Evolutionary conservation across 2,329 filamentous ascomycete species (phyloP), one percentile per base, ranked within the genome.

Genomic region (Chrysoporthe deuterocubensis): DNA sequence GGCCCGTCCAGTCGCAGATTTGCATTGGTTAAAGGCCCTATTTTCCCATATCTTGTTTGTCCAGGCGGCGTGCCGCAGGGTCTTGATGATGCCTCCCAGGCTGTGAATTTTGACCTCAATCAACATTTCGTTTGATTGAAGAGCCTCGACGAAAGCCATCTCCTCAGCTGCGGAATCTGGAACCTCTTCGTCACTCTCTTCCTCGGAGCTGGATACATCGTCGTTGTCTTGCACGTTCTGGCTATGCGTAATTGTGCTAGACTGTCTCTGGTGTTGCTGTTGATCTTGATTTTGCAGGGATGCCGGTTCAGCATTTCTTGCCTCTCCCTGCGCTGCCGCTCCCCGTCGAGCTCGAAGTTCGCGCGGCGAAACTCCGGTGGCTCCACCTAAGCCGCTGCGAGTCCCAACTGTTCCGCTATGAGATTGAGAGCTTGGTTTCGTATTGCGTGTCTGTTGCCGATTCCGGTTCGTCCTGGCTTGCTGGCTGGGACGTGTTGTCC

Each of bases 31-130:
- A 14, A 63, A 44, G 26, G 26, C 34, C 32, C 44, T 14, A 4
- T 44, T 9, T 52, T 63, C 32, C 58, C 64, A 43, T 21, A 50
- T 58, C 34, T 52, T 62, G 40, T 54, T 32, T 18, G 68, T 65
- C 68, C 68, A 69, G 2, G 68, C 68, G 21, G 40, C 34, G 46
- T 65, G 62, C 26, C 18, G 26, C 58, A 69, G n/a, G 6, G 65
- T 68, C 43, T 57, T 63, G 16, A 67, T 40, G 1, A 69, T 68
- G 9, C 65, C 68, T 3, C 58, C 58, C 44, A 69, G 32, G 46
- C 66, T 65, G 21, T 63, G 64, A 52, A 69, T 42, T 0, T 59
- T 26, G 26, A 67, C 66, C 34, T 57, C 56, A 5, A 44, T 7
- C 14, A 52, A 32, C 32, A 4, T 16, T 13, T 65, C 54, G 32